Evolutionary conservation across 768 basidiomycete genomes (phyloP).

Genomic region (Pleurotus citrinopileatus): DNA sequence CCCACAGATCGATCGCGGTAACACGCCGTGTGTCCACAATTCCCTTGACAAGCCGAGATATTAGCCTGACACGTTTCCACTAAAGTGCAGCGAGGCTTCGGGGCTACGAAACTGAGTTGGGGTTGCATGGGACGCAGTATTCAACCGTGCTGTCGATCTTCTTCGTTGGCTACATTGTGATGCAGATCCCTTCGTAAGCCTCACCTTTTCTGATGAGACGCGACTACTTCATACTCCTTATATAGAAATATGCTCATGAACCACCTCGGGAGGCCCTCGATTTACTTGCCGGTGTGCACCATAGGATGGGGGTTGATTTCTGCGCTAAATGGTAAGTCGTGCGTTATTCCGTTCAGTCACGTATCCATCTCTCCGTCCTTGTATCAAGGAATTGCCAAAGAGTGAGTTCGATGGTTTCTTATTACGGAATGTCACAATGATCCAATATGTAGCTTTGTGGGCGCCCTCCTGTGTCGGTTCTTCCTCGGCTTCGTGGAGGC

Average conservation of each 20-base stretch:
- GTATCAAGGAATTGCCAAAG: slow-evolving; percentile 21
- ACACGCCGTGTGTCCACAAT: background rate
- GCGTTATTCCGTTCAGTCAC: background rate
- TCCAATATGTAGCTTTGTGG: slow-evolving; percentile 33
- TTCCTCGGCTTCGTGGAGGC: slow-evolving; percentile 47
- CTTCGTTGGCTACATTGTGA: slow-evolving; percentile 28
- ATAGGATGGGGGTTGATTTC: slow-evolving; percentile 48
- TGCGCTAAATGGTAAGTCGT: slow-evolving; percentile 27
- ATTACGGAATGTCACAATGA: background rate
- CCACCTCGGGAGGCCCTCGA: slow-evolving; percentile 44
- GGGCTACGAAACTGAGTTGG: background rate
- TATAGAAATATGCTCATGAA: slow-evolving; percentile 57
- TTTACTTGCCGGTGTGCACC: slow-evolving; percentile 49
- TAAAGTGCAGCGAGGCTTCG: slow-evolving; percentile 5
- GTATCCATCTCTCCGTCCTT: background rate
- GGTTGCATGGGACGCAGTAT: background rate
- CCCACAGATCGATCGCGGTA: slow-evolving; percentile 5
- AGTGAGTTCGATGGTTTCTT: slow-evolving; percentile 16
- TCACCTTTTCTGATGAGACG: background rate
- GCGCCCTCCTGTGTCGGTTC: slow-evolving; percentile 43
- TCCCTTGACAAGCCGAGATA: background rate
- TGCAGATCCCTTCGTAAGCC: slow-evolving; percentile 39
- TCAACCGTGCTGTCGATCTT: slow-evolving; percentile 7
- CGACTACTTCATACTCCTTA: slow-evolving; percentile 36
- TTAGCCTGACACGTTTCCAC: background rate